Evolutionary conservation across 2,329 filamentous ascomycete species (phyloP), one percentile per base, ranked within the genome.

Genomic region (Claviceps digitariae): DNA sequence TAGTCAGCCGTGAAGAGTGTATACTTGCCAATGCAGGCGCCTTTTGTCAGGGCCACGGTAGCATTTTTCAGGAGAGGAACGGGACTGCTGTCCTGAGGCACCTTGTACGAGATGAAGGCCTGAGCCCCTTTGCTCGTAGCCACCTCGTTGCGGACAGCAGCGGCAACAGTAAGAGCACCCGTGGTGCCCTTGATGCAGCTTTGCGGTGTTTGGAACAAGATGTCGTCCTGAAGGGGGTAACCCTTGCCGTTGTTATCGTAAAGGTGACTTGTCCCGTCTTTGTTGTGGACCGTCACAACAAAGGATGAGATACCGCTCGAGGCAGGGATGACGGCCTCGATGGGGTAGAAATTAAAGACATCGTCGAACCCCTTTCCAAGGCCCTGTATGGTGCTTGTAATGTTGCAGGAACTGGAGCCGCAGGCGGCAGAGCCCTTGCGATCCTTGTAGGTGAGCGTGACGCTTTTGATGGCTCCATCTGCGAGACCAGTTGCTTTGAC

Each of bases 291-390:
- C 2, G 76, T 66, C 60, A 82, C 62, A 56, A 71, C 72, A 68
- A 86, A 78, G 58, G 83, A 74, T 43, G 83, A 75, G 66, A 87
- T 78, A 57, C 84, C 73, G 54, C 77, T 69, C 54, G 77, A 67
- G 58, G 79, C 70, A 56, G 78, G 64, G 59, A 90, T 75, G 53
- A 77, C 66, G 29, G 63, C 59, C n/a, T 66, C 59, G 40, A 76
- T 65, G n/a, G 71, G 74, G 58, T 71, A 76, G 64, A 79, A 79
- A 52, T 70, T 69, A 61, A 83, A 84, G 9, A 67, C 76, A 55
- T 84, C 79, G 60, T 84, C 81, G 52, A 83, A 79, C 2, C 81
- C 81, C 44, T 68, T 66, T 4, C 73, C 72, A 25, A 72, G 68
- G 2, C 78, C 79, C 45, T 71, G 70, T n/a, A 71, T 57, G 4